Percentiles rank a stretch among this genome's conserved stretches.
These are phyloP conservation scores for Aspergillus awamori DNA, from an alignment of 2,329 filamentous ascomycete genomes.

Conservation along the genomic window DNA sequence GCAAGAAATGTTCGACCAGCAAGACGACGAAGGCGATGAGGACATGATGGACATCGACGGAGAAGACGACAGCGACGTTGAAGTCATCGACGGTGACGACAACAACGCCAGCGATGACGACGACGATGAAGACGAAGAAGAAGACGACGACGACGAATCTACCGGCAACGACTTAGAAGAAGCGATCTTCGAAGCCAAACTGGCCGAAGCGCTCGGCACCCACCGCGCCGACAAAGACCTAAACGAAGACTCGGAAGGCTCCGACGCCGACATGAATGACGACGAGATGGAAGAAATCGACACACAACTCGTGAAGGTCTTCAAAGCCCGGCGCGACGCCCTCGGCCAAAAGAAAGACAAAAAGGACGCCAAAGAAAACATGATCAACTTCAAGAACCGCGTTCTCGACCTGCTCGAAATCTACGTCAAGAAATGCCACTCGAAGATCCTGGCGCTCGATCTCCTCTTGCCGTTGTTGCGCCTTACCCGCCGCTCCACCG, in stretches of 20 bases:
- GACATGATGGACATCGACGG: constrained; percentile 54
- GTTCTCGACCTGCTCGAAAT: constrained; percentile 85
- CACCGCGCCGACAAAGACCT: constrained; percentile 60
- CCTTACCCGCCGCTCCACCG: constrained; percentile 74
- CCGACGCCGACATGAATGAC: constrained; percentile 83
- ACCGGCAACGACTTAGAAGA: constrained; percentile 48
- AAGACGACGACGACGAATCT: constrained; percentile 24
- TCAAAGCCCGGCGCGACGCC: constrained; percentile 72
- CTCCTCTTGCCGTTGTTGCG: constrained; percentile 76
- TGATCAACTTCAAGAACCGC: constrained; percentile 93
- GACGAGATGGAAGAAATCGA: constrained; percentile 93
- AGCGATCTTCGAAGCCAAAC: constrained; percentile 70
- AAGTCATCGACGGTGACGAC: constrained; percentile 43
- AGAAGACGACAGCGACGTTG: constrained; percentile 41
- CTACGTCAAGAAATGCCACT: constrained; percentile 78
- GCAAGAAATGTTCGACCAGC: constrained; percentile 78
- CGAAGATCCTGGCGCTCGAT: constrained; percentile 67
- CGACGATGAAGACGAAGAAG: constrained; percentile 42
- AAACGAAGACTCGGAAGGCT: constrained; percentile 60
- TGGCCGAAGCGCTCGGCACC: constrained; percentile 77
- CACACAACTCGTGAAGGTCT: constrained; percentile 78
- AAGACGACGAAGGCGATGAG: constrained; percentile 60
- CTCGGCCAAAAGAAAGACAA: constrained; percentile 78
- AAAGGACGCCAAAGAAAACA: constrained; percentile 82
- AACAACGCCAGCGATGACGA: constrained; percentile 31